Base-by-base conservation (phyloP, 768 basidiomycete genomes). In the Phylloporus scabripes region DNA sequence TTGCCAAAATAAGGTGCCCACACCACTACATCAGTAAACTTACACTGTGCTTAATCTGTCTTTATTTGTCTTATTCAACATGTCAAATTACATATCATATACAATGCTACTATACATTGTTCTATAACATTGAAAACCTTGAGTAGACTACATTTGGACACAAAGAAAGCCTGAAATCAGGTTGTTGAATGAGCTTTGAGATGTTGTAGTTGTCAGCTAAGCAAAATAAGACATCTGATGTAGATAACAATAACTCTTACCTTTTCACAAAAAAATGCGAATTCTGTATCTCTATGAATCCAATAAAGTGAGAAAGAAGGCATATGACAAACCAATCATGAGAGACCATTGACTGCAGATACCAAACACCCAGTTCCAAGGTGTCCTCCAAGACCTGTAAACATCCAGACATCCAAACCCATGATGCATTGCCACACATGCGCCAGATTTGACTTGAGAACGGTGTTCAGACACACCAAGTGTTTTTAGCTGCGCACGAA, bases 1-100 rank as follows among this genome's bases (percentile, higher is more conserved):
- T 85, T 81, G 64, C 85, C 83, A 46, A 87, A 87, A 64, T 76
- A 87, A 9, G 84, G 83, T 1, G 74, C 81, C 85, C 85, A 87
- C 5, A 81, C 82, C 42, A 83, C 83, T 82, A n/a, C n/a, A n/a
- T n/a, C n/a, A n/a, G n/a, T n/a, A n/a, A n/a, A n/a, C n/a, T n/a
- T n/a, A n/a, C n/a, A n/a, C n/a, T n/a, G n/a, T n/a, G n/a, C n/a
- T n/a, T n/a, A n/a, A n/a, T n/a, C n/a, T n/a, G n/a, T n/a, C n/a
- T n/a, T n/a, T n/a, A n/a, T n/a, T n/a, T n/a, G n/a, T n/a, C n/a
- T n/a, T n/a, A n/a, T n/a, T n/a, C n/a, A n/a, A n/a, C n/a, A n/a
- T n/a, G n/a, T n/a, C n/a, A n/a, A n/a, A n/a, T n/a, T n/a, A n/a
- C n/a, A n/a, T n/a, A n/a, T n/a, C n/a, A n/a, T n/a, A n/a, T n/a